Percentiles rank a stretch among this genome's conserved stretches.
phyloP scores from a whole-genome alignment of 2,329 filamentous ascomycete species.

The Cephalotrichum gorgonifer region DNA sequence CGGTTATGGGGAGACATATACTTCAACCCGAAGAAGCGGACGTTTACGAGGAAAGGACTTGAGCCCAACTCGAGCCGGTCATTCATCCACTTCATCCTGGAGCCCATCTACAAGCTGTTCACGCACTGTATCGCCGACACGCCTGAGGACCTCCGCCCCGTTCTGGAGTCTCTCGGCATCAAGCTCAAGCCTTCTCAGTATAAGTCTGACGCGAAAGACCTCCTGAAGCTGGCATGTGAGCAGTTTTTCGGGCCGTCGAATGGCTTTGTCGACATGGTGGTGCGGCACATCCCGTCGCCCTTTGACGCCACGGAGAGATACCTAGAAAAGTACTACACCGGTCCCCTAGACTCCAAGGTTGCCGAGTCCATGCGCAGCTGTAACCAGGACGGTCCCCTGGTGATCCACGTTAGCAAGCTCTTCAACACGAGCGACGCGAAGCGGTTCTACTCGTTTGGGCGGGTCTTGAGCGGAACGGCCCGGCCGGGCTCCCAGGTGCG shows the following conservation, averaged over 20 bases:
- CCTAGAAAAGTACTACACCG: slow-evolving; percentile 83
- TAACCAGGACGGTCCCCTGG: slow-evolving; percentile 78
- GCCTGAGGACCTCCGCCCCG: slow-evolving; percentile 71
- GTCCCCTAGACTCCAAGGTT: slow-evolving; percentile 72
- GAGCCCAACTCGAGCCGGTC: slow-evolving; percentile 74
- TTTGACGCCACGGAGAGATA: slow-evolving; percentile 65
- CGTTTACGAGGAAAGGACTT: slow-evolving; percentile 78
- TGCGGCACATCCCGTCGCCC: slow-evolving; percentile 81
- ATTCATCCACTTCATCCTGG: slow-evolving; percentile 89
- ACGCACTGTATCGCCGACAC: slow-evolving; percentile 89
- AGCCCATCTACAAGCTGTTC: slow-evolving; percentile 96
- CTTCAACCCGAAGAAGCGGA: slow-evolving; percentile 82
- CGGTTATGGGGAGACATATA: slow-evolving; percentile 95
- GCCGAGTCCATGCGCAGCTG: slow-evolving; percentile 73
- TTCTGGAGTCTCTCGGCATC: slow-evolving; percentile 72
- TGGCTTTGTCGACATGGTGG: slow-evolving; percentile 93
- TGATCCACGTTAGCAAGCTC: slow-evolving; percentile 88
- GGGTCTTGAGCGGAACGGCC: slow-evolving; percentile 86
- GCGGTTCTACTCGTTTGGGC: slow-evolving; percentile 78
- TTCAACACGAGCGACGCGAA: slow-evolving; percentile 89
- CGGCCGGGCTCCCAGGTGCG: slow-evolving; percentile 73
- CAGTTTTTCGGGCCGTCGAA: slow-evolving; percentile 88
- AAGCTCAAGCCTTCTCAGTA: slow-evolving; percentile 85
- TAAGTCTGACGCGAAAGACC: slow-evolving; percentile 76
- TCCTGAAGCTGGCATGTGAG: slow-evolving; percentile 82